Evolutionary conservation across 2,329 filamentous ascomycete genomes (phyloP), one percentile per base, ranked within the genome.

Genomic region (Paraphoma sp.): DNA sequence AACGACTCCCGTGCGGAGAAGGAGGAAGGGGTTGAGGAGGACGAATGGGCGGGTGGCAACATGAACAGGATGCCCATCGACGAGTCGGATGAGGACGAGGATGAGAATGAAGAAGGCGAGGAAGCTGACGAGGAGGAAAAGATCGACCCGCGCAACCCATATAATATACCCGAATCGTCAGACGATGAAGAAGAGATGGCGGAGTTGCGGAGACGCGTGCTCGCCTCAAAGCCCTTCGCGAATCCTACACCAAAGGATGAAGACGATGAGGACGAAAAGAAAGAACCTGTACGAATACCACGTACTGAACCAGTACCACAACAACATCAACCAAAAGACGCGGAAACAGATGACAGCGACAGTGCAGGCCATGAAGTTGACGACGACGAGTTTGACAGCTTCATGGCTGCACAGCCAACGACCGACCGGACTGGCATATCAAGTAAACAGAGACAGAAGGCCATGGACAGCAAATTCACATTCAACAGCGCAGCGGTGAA

Each of bases 141-240:
- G 2, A 80, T 82, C 14, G 77, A 82, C 28, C 78, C 84, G 18
- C 76, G 83, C 64, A 91, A 95, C 66, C 88, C 88, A 0, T 93
- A 89, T 68, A 89, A 86, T 51, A 85, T 96, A 45, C 92, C 92
- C 9, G 90, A 93, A 53, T 76, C 77, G 4, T 87, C 86, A 31
- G 91, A 91, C 54, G 89, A 97, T 54, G 92, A 96, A 67, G 90
- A 91, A 50, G 89, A 93, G 72, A 98, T 98, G 93, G 93, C 92
- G 36, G 93, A 96, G 70, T 89, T 99, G 50, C 86, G 95, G 47
- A 87, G 90, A 52, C 91, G 92, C 67, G 92, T 98, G n/a, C 84
- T 99, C 2, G 90, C 89, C 6, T 97, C 94, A 6, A 97, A 94
- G 72, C 87, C 93, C 0, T 99, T 99, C 70, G 81, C 89, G 42